Conservation (phyloP, 768 basidiomycete genomes). For the Neoboletus brunneissimus region DNA sequence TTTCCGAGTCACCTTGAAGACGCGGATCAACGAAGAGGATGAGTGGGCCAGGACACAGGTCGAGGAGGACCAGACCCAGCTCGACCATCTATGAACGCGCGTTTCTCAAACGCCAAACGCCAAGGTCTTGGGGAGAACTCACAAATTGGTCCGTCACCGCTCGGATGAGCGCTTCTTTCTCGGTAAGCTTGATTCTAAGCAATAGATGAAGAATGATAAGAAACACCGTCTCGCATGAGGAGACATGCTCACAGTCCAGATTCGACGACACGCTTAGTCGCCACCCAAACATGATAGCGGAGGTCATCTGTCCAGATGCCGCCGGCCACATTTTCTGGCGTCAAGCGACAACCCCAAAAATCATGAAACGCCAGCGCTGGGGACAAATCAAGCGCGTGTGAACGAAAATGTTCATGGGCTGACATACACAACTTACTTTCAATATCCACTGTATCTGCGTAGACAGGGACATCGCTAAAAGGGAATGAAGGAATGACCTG, state of each 20-base stretch:
- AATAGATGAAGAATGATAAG: neutral
- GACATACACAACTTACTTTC: constrained; percentile 35
- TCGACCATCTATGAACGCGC: constrained; percentile 45
- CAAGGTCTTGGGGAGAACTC: constrained; percentile 10
- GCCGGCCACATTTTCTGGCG: constrained; percentile 31
- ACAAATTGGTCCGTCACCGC: constrained; percentile 33
- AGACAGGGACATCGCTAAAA: constrained; percentile 27
- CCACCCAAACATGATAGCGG: constrained; percentile 36
- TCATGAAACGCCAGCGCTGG: constrained; percentile 35
- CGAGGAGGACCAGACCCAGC: constrained; percentile 43
- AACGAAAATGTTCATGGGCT: neutral
- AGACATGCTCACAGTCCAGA: constrained; percentile 14
- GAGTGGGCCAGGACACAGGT: constrained; percentile 47
- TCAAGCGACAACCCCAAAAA: constrained; percentile 34
- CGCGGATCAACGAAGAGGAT: constrained; percentile 53
- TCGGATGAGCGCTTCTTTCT: constrained; percentile 16
- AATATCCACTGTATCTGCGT: constrained; percentile 43
- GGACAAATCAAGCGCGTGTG: neutral
- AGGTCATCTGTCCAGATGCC: constrained; percentile 26
- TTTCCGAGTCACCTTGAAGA: constrained; percentile 33
- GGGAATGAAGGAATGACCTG: constrained; percentile 35
- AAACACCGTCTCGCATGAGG: neutral
- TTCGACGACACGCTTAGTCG: constrained; percentile 30
- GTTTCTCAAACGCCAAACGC: neutral
- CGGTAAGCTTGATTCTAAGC: constrained; percentile 10